phyloP scores from a whole-genome alignment of 2,329 filamentous ascomycete genomes.

The Alternaria conjuncta region DNA sequence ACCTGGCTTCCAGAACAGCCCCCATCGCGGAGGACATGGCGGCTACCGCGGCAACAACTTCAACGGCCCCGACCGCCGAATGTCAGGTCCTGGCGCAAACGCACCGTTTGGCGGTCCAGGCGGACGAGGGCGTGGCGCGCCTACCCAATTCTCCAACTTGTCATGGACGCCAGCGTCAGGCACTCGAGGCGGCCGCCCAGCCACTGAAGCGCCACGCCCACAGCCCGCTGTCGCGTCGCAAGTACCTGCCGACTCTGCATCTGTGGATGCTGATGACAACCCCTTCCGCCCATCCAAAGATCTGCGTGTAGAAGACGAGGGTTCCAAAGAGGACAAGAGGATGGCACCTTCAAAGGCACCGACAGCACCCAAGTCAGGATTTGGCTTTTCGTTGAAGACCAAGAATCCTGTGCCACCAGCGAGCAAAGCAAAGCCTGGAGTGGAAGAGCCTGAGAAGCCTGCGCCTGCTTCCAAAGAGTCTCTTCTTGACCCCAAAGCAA shows the following conservation, averaged over 20 bases:
- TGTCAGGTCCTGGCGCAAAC: conserved; percentile 52
- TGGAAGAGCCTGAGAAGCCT: conserved; percentile 48
- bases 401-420: conserved; percentile 64
- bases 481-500: conserved; percentile 48
- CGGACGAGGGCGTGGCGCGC: conserved; percentile 60
- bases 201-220: conserved; percentile 46
- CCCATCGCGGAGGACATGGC: conserved; percentile 59
- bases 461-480: conserved; percentile 48
- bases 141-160: conserved; percentile 66
- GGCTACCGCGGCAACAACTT: conserved; percentile 65
- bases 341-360: conserved; percentile 62
- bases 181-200: conserved; percentile 59
- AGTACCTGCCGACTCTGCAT: conserved; percentile 31
- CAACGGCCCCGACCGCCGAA: conserved; percentile 51
- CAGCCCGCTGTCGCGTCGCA: conserved; percentile 23
- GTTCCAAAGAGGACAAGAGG: conserved; percentile 58
- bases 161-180: conserved; percentile 72
- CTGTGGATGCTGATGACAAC: conserved; percentile 63
- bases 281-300: conserved; percentile 70
- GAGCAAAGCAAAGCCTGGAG: conserved; percentile 58
- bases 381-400: conserved; percentile 92
- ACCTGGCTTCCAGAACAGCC: conserved; percentile 56
- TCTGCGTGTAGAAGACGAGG: conserved; percentile 68
- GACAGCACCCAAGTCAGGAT: conserved; percentile 61
- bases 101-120: conserved; percentile 50